Conservation (phyloP, 768 basidiomycete species). For the Collybia sp. region DNA sequence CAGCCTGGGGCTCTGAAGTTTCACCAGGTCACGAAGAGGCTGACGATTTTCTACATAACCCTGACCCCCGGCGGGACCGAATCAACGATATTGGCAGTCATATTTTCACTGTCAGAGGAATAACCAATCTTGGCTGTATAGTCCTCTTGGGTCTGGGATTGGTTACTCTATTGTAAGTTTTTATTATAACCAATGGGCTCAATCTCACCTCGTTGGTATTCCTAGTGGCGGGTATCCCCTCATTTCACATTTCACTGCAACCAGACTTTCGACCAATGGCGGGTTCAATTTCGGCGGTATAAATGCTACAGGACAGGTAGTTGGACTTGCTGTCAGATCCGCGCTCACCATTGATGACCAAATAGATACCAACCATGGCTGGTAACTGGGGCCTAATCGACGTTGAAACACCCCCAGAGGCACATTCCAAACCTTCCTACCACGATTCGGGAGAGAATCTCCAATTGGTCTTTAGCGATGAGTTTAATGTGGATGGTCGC, state of each 20-base stretch:
- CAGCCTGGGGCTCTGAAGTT: slow-evolving; percentile 67
- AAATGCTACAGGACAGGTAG: slow-evolving; percentile 69
- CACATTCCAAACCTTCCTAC: slow-evolving; percentile 50
- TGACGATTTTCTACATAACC: slow-evolving; percentile 73
- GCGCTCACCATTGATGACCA: slow-evolving; percentile 3
- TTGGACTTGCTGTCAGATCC: slow-evolving; percentile 4
- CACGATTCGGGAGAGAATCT: slow-evolving; percentile 45
- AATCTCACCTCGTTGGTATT: background rate
- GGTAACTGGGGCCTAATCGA: slow-evolving; percentile 78
- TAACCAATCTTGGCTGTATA: slow-evolving; percentile 70
- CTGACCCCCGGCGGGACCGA: slow-evolving; percentile 59
- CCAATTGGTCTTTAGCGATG: slow-evolving; percentile 83
- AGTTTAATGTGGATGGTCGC: slow-evolving; percentile 77
- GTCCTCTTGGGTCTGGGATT: slow-evolving; percentile 48
- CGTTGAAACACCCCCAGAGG: slow-evolving; percentile 60
- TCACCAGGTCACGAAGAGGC: slow-evolving; percentile 51
- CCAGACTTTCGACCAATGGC: slow-evolving; percentile 40
- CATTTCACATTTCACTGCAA: slow-evolving; percentile 49
- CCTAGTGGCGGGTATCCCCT: slow-evolving; percentile 61
- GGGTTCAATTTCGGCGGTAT: slow-evolving; percentile 76
- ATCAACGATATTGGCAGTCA: slow-evolving; percentile 54
- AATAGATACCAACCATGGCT: slow-evolving; percentile 48
- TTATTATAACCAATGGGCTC: too few species aligned
- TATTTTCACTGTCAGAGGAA: slow-evolving; percentile 64
- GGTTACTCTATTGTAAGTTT: slow-evolving; percentile 53